Evolutionary conservation across 768 basidiomycete genomes (phyloP), one percentile per base, ranked within the genome.

Genomic region (Lactarius pseudohatsudake): DNA sequence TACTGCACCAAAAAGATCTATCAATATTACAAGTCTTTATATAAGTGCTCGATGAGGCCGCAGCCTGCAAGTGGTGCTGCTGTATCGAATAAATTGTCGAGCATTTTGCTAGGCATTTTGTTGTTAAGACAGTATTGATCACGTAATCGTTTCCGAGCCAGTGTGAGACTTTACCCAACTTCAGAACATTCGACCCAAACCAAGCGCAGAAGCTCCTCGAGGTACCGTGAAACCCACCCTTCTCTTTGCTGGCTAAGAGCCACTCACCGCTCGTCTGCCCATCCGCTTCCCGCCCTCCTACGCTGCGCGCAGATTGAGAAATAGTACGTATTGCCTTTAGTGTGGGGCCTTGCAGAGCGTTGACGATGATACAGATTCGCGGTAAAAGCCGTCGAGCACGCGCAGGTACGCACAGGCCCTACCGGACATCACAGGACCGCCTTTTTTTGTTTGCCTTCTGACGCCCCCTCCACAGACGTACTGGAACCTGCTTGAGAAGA

Each of bases 351-450:
- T 43, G 45, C 53, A 36, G 11, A 5, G 26, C 30, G n/a, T 30
- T 47, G 32, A 69, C 73, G 61, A 69, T n/a, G n/a, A n/a, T n/a
- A n/a, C n/a, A n/a, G n/a, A n/a, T n/a, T n/a, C 75, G 93, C 93
- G 34, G 96, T 99, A 64, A 93, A 90, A 76, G 93, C 94, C 15
- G 95, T 98, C 60, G 96, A 99, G 75, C 94, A 98, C 71, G 93
- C 96, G 55, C 93, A 96, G 82, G 94, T 92, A 60, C 68, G 9
- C 34, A 9, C 34, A 10, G 7, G 34, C 34, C 34, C 59, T 64
- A 30, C 59, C 55, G 55, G 26, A 15, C 60, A 61, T 53, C 13
- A 2, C 13, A 4, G 13, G 40, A 16, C 1, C n/a, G n/a, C 15
- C 22, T 2, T 47, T 6, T 2, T 6, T 55, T 64, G 59, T 72